A percentile compares a stretch with the other conserved stretches of the same genome.
These are phyloP conservation scores for Leishmania aethiopica DNA, from an alignment of 208 protist genomes.

Conservation along the genomic window DNA sequence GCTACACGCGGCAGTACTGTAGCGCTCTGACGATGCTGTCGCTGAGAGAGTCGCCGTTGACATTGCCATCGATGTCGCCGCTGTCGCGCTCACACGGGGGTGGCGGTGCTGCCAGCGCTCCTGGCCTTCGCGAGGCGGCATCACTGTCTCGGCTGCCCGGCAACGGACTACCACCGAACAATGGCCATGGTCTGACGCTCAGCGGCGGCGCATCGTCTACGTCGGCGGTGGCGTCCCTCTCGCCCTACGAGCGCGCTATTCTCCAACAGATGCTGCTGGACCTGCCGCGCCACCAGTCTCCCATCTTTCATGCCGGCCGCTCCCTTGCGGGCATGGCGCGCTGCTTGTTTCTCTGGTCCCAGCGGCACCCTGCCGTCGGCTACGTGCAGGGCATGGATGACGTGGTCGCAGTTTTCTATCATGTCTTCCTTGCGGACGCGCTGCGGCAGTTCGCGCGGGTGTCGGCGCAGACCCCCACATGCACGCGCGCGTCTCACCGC, in stretches of 20 bases:
- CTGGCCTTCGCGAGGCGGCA: neutral
- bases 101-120: neutral
- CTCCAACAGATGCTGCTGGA: constrained; percentile 77
- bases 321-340: constrained; percentile 70
- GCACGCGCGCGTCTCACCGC: neutral
- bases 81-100: neutral
- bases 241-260: constrained; percentile 61
- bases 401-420: constrained; percentile 91
- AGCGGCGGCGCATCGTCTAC: neutral
- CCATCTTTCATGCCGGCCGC: constrained; percentile 58
- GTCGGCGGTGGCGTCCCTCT: constrained; percentile 17
- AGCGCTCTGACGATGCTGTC: constrained; percentile 29
- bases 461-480: neutral
- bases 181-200: neutral
- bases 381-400: constrained; percentile 98
- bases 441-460: constrained; percentile 38
- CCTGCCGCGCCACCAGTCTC: constrained; percentile 65
- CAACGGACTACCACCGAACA: neutral
- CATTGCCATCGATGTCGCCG: neutral
- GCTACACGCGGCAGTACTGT: constrained; percentile 58
- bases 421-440: constrained; percentile 84
- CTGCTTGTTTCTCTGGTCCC: constrained; percentile 93
- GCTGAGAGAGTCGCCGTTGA: neutral
- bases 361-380: constrained; percentile 93
- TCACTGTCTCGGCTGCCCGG: neutral